Evolutionary conservation across 805 yeast genomes (phyloP).

Genomic region (Myxozyma udenii): DNA sequence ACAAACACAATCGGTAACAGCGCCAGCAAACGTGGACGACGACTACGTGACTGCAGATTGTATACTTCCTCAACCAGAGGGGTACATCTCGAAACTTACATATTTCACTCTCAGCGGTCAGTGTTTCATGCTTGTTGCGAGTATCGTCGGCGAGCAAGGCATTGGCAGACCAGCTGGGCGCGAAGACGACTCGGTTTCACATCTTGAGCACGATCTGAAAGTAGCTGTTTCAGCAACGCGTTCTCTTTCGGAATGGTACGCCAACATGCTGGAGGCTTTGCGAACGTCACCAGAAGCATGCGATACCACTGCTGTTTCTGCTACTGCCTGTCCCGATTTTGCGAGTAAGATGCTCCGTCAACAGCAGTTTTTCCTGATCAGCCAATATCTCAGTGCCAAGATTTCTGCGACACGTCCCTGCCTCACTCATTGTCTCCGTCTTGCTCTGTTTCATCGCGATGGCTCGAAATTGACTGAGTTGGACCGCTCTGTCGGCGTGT

Average conservation of each 20-base stretch:
- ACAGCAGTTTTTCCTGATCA: neutral
- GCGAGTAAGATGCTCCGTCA: neutral
- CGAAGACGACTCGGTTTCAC: neutral
- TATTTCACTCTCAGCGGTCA: slow-evolving; percentile 30
- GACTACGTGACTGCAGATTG: slow-evolving; percentile 26
- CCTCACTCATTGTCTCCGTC: neutral
- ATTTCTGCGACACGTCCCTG: neutral
- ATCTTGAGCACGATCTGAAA: neutral
- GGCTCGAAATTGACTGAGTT: neutral
- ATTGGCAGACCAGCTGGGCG: neutral
- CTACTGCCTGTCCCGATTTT: neutral
- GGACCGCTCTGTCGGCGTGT: neutral
- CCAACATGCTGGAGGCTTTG: neutral
- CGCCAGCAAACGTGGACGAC: slow-evolving; percentile 33
- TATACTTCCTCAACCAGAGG: slow-evolving; percentile 10
- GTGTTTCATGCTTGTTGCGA: slow-evolving; percentile 32
- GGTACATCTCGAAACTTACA: slow-evolving; percentile 27
- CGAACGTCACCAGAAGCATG: neutral
- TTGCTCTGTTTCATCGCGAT: neutral
- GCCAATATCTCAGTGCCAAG: neutral
- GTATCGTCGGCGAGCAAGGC: too few species aligned
- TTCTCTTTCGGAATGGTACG: neutral
- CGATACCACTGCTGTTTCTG: neutral
- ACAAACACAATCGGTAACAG: slow-evolving; percentile 20
- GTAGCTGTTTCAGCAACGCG: neutral